Conservation (phyloP, 1,139 yeast genomes). For the Diutina catenulata region DNA sequence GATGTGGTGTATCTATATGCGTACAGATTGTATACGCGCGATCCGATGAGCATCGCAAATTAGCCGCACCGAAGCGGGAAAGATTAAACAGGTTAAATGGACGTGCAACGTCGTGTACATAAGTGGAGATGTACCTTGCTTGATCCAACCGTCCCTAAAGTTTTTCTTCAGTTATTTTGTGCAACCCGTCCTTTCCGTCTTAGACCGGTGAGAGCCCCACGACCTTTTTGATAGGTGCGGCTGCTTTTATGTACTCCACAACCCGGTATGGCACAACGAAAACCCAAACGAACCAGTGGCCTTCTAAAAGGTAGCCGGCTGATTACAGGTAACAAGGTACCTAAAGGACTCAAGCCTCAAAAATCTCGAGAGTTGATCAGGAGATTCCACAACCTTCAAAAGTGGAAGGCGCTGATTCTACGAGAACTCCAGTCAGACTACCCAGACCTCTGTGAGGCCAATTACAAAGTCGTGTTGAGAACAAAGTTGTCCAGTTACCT, state of each 20-base stretch:
- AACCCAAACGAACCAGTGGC: too few species aligned
- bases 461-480: constrained; percentile 12
- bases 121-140: too few species aligned
- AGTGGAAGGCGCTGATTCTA: constrained; percentile 12
- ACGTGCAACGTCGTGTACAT: too few species aligned
- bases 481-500: constrained; percentile 5
- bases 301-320: neutral
- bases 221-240: too few species aligned
- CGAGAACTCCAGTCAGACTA: constrained; percentile 5
- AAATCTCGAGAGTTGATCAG: constrained; percentile 57
- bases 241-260: too few species aligned
- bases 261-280: too few species aligned
- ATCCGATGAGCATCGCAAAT: constrained; percentile 4
- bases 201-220: too few species aligned
- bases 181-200: too few species aligned
- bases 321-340: neutral
- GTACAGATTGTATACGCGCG: neutral
- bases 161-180: too few species aligned
- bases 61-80: neutral
- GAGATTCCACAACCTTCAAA: constrained; percentile 52
- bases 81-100: neutral
- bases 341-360: constrained; percentile 41
- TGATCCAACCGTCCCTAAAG: too few species aligned
- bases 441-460: constrained; percentile 14
- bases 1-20: neutral